Percentiles rank a stretch among this genome's conserved stretches.
These are phyloP conservation scores for Limonium bicolor DNA, from an alignment of 148 eudicot species.

Conservation along the genomic window DNA sequence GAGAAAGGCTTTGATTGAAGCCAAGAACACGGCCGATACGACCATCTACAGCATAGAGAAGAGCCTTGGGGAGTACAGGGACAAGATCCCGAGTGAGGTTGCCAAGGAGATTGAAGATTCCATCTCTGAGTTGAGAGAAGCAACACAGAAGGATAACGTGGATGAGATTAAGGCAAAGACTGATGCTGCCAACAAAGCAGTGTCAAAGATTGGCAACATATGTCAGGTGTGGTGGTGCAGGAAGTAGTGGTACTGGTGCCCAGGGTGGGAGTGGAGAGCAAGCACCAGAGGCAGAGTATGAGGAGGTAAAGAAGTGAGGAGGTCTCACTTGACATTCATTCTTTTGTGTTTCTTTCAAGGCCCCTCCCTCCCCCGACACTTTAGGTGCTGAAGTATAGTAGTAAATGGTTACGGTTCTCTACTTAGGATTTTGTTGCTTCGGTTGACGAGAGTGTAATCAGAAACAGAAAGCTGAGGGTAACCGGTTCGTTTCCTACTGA, in stretches of 20 bases:
- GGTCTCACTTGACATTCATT: no score
- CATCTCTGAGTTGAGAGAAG: slow-evolving; percentile 19
- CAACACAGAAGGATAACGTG: slow-evolving; percentile 17
- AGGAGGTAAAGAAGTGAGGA: slow-evolving; percentile 41
- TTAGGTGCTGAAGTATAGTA: no score
- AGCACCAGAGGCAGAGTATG: slow-evolving; percentile 37
- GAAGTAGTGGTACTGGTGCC: slow-evolving; percentile 10
- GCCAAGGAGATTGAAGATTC: slow-evolving; percentile 29
- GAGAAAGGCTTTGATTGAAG: slow-evolving; percentile 23
- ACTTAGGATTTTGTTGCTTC: no score
- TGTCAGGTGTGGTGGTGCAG: slow-evolving; percentile 21
- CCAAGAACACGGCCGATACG: slow-evolving; percentile 28
- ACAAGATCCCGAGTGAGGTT: slow-evolving; percentile 19
- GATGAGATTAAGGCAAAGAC: slow-evolving; percentile 33
- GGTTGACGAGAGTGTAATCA: no score
- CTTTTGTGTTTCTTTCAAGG: no score
- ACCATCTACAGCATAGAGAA: slow-evolving; percentile 35
- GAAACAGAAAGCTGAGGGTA: no score
- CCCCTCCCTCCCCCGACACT: no score
- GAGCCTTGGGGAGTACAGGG: slow-evolving; percentile 31
- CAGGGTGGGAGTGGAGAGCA: slow-evolving; percentile 38
- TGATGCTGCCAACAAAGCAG: slow-evolving; percentile 31
- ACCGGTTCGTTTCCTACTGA: no score
- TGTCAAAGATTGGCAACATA: slow-evolving; percentile 42
- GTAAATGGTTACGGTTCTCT: no score